phyloP scores from a whole-genome alignment of 2,329 filamentous ascomycete genomes.

The Cryphonectria carpinicola region DNA sequence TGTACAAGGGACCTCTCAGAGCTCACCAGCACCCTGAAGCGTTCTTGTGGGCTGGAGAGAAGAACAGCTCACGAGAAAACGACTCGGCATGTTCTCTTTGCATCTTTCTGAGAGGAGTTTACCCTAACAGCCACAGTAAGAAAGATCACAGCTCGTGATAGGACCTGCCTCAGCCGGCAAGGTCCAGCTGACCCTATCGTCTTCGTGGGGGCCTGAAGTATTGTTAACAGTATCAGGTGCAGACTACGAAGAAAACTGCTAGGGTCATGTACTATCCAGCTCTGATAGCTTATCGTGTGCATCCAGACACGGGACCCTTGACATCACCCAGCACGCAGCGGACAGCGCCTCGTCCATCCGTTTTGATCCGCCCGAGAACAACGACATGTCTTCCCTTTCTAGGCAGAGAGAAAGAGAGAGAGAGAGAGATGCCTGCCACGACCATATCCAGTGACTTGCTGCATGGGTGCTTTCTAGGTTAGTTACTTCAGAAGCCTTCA shows the following conservation, averaged over 20 bases:
- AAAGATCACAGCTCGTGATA: conserved; percentile 12
- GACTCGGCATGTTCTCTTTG: conserved; percentile 1
- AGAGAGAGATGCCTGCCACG: neutral
- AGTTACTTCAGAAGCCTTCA: neutral
- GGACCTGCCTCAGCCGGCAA: conserved; percentile 18
- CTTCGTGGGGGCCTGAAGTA: conserved; percentile 2
- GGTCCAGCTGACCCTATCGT: conserved; percentile 17
- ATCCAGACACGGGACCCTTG: conserved; percentile 4
- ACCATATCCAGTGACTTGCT: neutral
- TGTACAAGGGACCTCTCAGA: neutral
- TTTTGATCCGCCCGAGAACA: neutral
- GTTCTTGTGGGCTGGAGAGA: neutral
- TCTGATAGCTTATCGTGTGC: neutral
- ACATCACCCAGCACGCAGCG: neutral
- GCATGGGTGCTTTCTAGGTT: neutral
- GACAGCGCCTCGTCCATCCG: neutral
- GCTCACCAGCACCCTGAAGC: neutral
- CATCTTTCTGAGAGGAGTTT: neutral
- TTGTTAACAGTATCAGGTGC: neutral
- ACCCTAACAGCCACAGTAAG: neutral
- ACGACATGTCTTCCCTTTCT: neutral
- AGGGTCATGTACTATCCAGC: neutral
- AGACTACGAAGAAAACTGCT: neutral
- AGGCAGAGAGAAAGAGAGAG: neutral
- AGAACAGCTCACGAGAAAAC: neutral